Base-by-base conservation (phyloP, 352 stramenopile genomes). In the Phytophthora foliorum region DNA sequence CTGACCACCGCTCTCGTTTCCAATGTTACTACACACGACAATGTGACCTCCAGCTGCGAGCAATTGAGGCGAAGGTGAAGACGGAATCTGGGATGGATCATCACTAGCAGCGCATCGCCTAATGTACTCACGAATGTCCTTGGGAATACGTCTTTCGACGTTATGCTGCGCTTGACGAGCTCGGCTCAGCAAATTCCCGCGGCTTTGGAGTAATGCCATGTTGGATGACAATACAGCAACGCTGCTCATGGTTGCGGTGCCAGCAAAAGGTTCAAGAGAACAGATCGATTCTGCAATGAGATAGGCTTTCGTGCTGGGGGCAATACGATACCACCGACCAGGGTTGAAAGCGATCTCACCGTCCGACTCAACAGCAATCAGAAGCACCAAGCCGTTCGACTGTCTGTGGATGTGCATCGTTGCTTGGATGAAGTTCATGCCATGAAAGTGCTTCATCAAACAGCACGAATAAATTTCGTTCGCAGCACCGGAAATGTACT, bases 401-500 rank as follows among this genome's bases (percentile, higher is more conserved):
- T 92, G 80, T 8, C 73, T 57, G 72, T 94, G 84, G 38, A 96
- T 89, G 5, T 77, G 75, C 62, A 91, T 76, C 4, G 83, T 79
- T 4, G 75, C 86, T 44, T 94, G 83, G 0, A 82, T 90, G 64
- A 96, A 96, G 41, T 87, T 93, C 67, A 89, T 73, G 11, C 84
- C 84, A 42, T 88, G 72, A 36, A 94, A 90, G 48, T 83, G 77
- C 1, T 60, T 65, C 5, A 77, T 77, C 7, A 96, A 52, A 10
- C 57, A 65, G 39, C 85, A 92, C 16, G 88, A 82, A 59, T 95
- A 94, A 51, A 96, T 96, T 51, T 96, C 88, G 29, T 94, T 95
- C 1, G 81, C 77, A 14, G 89, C 85, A 4, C 89, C 89, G 7
- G 75, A 77, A 19, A 95, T 78, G 64, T 96, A 96, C 73, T 96